phyloP scores from a whole-genome alignment of 164 flowering plant species.

The Sedum album region DNA sequence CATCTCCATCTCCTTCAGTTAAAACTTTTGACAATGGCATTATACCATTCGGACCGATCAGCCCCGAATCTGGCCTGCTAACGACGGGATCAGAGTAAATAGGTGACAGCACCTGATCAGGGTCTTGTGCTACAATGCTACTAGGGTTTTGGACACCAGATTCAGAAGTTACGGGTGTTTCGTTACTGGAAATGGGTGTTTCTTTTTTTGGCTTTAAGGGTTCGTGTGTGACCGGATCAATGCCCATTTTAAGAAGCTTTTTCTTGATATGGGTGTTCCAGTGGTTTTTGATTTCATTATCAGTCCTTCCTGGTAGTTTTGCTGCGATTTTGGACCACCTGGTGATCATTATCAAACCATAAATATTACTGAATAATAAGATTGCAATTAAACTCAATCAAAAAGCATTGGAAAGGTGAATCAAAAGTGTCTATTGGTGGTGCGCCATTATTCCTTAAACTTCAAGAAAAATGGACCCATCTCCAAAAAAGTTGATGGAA shows the following conservation, averaged over 20 bases:
- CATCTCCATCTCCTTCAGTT: not conserved
- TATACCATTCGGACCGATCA: not conserved
- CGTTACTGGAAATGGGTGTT: not conserved
- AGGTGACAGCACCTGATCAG: not conserved
- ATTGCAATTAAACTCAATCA: not conserved
- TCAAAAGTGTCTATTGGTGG: not conserved
- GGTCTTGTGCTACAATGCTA: not conserved
- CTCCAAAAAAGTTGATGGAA: not conserved
- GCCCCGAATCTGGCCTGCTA: not conserved
- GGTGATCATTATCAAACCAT: not conserved
- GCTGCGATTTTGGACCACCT: constrained; percentile 34
- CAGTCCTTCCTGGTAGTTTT: constrained; percentile 27
- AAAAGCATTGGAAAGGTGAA: not conserved
- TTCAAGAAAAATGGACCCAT: constrained; percentile 4
- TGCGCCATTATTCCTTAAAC: not conserved
- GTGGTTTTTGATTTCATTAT: constrained; percentile 30
- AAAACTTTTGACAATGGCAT: not conserved
- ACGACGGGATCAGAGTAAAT: not conserved
- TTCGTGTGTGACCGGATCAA: constrained; percentile 24
- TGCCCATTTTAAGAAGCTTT: constrained; percentile 19
- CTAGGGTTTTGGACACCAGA: not conserved
- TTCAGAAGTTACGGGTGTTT: not conserved
- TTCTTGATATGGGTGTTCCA: constrained; percentile 32
- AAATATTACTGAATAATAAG: not conserved
- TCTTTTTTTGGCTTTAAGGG: not conserved